Base-by-base conservation (phyloP, 441 rosid species). In the Gossypium lobatum region DNA sequence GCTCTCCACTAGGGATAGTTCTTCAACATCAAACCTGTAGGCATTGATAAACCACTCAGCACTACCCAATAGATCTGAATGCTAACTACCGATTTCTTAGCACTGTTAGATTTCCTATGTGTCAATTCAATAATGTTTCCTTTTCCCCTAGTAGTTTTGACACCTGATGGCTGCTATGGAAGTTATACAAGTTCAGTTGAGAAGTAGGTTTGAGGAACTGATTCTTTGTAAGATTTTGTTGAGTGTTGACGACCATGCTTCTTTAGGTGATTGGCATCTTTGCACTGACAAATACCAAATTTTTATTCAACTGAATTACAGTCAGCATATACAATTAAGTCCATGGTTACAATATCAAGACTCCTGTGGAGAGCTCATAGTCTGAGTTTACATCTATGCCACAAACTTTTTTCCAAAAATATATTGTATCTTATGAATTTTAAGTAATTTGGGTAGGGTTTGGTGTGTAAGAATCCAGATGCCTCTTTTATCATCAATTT, bases 61-160 rank as follows among this genome's bases (percentile, higher is more conserved):
- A 6, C 39, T 34, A 34, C 39, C 7, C 21, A 26, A 13, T 17
- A 61, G 42, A 28, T 61, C 21, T 61, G 65, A 61, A 61, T 61
- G 9, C 21, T 28, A 61, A 28, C 65, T 6, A 31, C 17, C n/a
- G 10, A 61, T 61, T 61, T 61, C 65, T 61, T 61, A 11, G 37
- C 37, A n/a, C 65, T 20, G 28, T 28, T n/a, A 61, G 21, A 28
- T 39, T 61, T 61, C 5, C 13, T 61, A 7, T 6, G 21, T 61
- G 11, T 57, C 2, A 25, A 55, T 25, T 26, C 16, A 59, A 59
- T 25, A 13, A 34, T 59, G 18, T 59, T 25, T 26, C 64, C 39
- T 60, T 48, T 34, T 37, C 14, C 62, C 18, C 50, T 69, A 52
- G 25, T 62, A 59, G 74, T 42, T 31, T 59, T 75, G 42, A 37